phyloP scores from a whole-genome alignment of 345 rosid genomes.

The Microthlaspi erraticum region DNA sequence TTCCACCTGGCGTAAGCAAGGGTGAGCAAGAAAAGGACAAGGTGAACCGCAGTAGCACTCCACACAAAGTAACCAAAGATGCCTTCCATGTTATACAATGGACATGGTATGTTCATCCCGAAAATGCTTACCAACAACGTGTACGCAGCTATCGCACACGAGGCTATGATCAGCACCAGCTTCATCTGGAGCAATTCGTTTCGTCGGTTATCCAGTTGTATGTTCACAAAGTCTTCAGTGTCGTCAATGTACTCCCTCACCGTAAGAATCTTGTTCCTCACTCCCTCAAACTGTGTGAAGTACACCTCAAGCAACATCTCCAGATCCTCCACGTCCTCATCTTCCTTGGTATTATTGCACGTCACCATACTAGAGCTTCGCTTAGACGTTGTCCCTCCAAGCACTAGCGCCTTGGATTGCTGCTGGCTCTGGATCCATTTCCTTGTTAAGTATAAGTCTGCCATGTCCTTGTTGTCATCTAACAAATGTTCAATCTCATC shows the following conservation, averaged over 20 bases:
- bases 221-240: constrained; percentile 92
- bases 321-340: constrained; percentile 6
- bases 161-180: constrained; percentile 74
- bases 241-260: constrained; percentile 94
- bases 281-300: background rate
- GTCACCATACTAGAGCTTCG: no score
- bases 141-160: constrained; percentile 72
- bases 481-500: constrained; percentile 84
- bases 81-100: constrained; percentile 44
- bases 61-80: constrained; percentile 64
- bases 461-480: constrained; percentile 91
- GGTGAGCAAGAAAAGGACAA: constrained; percentile 64
- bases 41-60: constrained; percentile 46
- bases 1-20: constrained; percentile 89
- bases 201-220: constrained; percentile 88
- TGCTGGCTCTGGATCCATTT: constrained; percentile 78
- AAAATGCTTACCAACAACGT: constrained; percentile 67
- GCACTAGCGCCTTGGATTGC: no score
- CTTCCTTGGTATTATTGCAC: background rate
- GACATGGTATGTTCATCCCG: constrained; percentile 82
- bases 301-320: constrained; percentile 18
- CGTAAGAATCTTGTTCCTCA: constrained; percentile 33
- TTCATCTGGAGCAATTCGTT: constrained; percentile 91
- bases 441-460: constrained; percentile 74
- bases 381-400: no score